phyloP scores from a whole-genome alignment of 108 stramenopile genomes.

The Cylindrotheca fusiformis region DNA sequence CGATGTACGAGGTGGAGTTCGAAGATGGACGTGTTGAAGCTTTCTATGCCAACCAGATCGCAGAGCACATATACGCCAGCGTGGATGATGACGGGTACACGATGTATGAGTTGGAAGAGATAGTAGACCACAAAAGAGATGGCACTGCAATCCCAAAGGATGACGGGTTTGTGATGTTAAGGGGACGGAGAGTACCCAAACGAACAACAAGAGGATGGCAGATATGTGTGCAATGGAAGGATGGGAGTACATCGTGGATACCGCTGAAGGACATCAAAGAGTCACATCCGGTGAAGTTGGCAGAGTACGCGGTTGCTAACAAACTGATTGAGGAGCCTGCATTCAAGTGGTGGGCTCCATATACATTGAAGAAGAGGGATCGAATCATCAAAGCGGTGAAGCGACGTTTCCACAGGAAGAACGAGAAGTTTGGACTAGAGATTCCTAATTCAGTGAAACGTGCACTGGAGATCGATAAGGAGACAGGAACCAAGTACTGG shows the following conservation, averaged over 20 bases:
- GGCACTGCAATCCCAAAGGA: slow-evolving; percentile 12
- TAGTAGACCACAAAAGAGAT: slow-evolving; percentile 26
- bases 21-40: slow-evolving; percentile 23
- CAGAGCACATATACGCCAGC: too few species aligned
- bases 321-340: slow-evolving; percentile 30
- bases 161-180: slow-evolving; percentile 3
- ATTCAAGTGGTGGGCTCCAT: too few species aligned
- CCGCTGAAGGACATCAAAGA: slow-evolving; percentile 33
- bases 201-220: slow-evolving; percentile 29
- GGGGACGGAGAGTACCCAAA: background rate
- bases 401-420: too few species aligned
- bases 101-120: slow-evolving; percentile 25
- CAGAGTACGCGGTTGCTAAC: slow-evolving; percentile 29
- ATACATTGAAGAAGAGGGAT: too few species aligned
- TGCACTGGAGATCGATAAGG: too few species aligned
- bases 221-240: slow-evolving; percentile 31
- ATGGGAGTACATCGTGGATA: slow-evolving; percentile 32
- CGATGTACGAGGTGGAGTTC: slow-evolving; percentile 40
- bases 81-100: too few species aligned
- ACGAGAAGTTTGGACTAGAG: too few species aligned
- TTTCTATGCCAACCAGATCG: too few species aligned
- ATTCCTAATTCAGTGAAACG: too few species aligned
- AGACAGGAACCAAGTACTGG: slow-evolving; percentile 45
- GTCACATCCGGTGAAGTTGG: slow-evolving; percentile 28
- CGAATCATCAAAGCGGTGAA: too few species aligned